These are phyloP conservation scores for Trichothecium sympodiale DNA, from an alignment of 2,329 filamentous ascomycete species.

Conservation along the genomic window DNA sequence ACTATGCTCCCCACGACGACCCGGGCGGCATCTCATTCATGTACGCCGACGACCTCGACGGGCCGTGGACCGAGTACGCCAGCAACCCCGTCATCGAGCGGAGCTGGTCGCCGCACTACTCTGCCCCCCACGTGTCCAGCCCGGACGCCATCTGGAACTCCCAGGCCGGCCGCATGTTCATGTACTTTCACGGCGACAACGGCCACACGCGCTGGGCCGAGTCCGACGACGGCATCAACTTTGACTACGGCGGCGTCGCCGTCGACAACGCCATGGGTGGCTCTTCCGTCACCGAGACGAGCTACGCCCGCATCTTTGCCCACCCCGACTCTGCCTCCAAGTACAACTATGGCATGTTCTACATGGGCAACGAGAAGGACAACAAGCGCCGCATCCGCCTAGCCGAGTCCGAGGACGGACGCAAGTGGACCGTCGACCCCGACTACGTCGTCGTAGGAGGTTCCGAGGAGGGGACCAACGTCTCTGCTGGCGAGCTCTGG, in stretches of 20 bases:
- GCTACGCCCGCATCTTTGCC: slow-evolving; percentile 14
- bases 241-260: slow-evolving; percentile 10
- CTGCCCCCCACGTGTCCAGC: slow-evolving; percentile 9
- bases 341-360: slow-evolving; percentile 15
- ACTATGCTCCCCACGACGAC: slow-evolving; percentile 16
- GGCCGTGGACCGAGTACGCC: slow-evolving; percentile 9
- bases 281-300: slow-evolving; percentile 11
- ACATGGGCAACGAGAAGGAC: slow-evolving; percentile 14
- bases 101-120: slow-evolving; percentile 6
- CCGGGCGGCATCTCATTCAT: slow-evolving; percentile 12
- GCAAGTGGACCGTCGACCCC: slow-evolving; percentile 8
- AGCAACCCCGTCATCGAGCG: slow-evolving; percentile 8
- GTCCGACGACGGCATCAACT: slow-evolving; percentile 8
- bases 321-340: slow-evolving; percentile 11
- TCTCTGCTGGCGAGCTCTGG: slow-evolving; percentile 8
- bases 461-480: slow-evolving; percentile 8
- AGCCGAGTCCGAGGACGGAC: slow-evolving; percentile 12
- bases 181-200: slow-evolving; percentile 11
- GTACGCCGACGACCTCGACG: slow-evolving; percentile 10
- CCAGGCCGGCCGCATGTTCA: slow-evolving; percentile 6
- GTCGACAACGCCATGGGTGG: slow-evolving; percentile 13
- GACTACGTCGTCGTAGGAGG: slow-evolving; percentile 8
- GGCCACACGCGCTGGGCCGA: slow-evolving; percentile 8
- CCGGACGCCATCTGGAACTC: slow-evolving; percentile 8
- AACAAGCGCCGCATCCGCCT: slow-evolving; percentile 13